Base-by-base conservation (phyloP, 2,329 filamentous ascomycete genomes). In the Xylariaceae sp. region DNA sequence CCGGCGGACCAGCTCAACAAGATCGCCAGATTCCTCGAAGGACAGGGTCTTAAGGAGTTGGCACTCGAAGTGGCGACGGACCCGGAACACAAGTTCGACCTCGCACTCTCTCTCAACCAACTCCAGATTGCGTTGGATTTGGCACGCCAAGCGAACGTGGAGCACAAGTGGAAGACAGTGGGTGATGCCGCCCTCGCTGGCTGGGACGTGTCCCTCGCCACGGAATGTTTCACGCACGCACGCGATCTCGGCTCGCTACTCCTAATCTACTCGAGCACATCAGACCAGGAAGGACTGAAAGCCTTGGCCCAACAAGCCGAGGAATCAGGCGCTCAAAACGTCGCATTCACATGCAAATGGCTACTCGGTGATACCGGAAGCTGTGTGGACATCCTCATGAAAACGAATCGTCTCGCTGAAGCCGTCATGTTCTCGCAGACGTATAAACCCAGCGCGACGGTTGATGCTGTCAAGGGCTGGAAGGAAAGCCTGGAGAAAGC, bases 121-220 rank as follows among this genome's bases (percentile, higher is more conserved):
- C 84, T 97, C 11, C 84, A 92, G 47, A 89, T 93, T 70, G 93
- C 93, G 0, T 82, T 96, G 2, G 87, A 92, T 61, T 85, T 97
- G 54, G 93, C 94, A 5, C 83, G 87, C 47, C 82, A 89, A 73
- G 89, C 91, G 9, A 88, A 97, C 64, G 89, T 87, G 1, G 94
- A 97, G 73, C 93, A 97, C 77, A 96, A 96, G 77, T 99, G 94
- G 94, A 97, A 97, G 82, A 92, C 86, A 2, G 90, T 99, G 3
- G 94, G 94, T 61, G 94, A 99, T 68, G 89, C 92, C 1, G 94
- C 94, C 1, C 82, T 99, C 47, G 78, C 86, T 8, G 88, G 80
- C 1, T 99, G 93, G 94, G 88, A 99, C 69, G 82, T 99, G 39
- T 80, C 83, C 4, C 84, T 97, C 1, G 94, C 94, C 0, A 88